These are phyloP conservation scores for Ophiostoma perfectum DNA, from an alignment of 2,329 filamentous ascomycete species.

Conservation along the genomic window DNA sequence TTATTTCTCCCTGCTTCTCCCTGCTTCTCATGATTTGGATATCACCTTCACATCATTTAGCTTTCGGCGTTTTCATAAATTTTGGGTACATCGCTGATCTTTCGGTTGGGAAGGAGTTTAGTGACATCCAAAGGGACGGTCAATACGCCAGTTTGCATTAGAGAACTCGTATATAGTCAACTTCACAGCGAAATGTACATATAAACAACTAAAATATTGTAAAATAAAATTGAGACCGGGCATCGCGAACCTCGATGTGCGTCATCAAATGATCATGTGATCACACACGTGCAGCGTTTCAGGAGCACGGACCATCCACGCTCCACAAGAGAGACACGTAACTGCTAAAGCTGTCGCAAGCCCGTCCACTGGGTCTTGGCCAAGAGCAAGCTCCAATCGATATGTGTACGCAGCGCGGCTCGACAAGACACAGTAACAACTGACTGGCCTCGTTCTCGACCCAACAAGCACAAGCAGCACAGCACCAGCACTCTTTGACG, in stretches of 20 bases:
- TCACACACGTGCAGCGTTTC: neutral
- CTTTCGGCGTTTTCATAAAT: neutral
- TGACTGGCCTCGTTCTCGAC: neutral
- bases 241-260: neutral
- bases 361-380: conserved; percentile 8
- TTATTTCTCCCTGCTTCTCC: neutral
- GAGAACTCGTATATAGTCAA: neutral
- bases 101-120: too few species aligned
- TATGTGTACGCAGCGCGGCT: conserved; percentile 9
- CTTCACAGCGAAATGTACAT: too few species aligned
- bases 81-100: too few species aligned
- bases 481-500: neutral
- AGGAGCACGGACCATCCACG: conserved; percentile 7
- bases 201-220: neutral
- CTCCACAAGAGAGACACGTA: conserved; percentile 26
- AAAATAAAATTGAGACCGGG: neutral
- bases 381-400: conserved; percentile 12
- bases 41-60: neutral
- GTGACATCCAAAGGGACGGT: too few species aligned
- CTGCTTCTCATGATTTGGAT: neutral
- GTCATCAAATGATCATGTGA: neutral
- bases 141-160: neutral
- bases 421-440: neutral
- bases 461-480: neutral
- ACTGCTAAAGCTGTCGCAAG: conserved; percentile 22